Conservation (phyloP, 371 early-diverging fungal species). For the Actinomortierella wolfii region DNA sequence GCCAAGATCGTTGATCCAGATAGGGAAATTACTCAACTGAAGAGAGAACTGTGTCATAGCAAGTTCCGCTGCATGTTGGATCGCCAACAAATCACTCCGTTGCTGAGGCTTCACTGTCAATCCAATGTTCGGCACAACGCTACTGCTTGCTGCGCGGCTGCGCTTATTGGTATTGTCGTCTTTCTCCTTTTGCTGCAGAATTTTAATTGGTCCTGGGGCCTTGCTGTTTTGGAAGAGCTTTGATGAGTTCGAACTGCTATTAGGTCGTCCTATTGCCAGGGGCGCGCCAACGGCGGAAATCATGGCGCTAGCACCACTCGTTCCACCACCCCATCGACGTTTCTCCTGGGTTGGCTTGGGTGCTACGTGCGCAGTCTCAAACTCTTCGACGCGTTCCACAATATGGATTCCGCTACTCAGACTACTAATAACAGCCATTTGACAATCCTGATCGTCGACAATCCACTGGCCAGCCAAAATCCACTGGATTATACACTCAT, state of each 20-base stretch:
- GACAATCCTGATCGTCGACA: conserved; percentile 69
- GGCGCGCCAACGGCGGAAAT: conserved; percentile 43
- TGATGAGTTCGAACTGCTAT: conserved; percentile 14
- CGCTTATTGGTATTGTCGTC: conserved; percentile 34
- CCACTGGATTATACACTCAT: conserved; percentile 81
- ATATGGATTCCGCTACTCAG: conserved; percentile 74
- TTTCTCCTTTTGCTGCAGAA: conserved; percentile 27
- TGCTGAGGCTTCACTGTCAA: too few species aligned
- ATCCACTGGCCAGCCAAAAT: conserved; percentile 78
- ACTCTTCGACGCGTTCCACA: conserved; percentile 58
- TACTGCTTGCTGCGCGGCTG: conserved; percentile 26
- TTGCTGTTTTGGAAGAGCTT: conserved; percentile 44
- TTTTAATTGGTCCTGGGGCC: conserved; percentile 43
- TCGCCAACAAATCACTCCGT: conserved; percentile 47
- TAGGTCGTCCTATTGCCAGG: conserved; percentile 25
- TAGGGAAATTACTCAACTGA: conserved; percentile 71
- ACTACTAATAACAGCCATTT: conserved; percentile 68
- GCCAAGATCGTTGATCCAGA: conserved; percentile 59
- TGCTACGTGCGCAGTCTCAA: conserved; percentile 21
- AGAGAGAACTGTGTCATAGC: conserved; percentile 73
- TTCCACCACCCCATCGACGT: conserved; percentile 34
- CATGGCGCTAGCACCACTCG: conserved; percentile 27
- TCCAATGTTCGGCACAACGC: too few species aligned
- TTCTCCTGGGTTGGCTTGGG: conserved; percentile 44
- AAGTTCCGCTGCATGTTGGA: conserved; percentile 78